A percentile compares a stretch with the other conserved stretches of the same genome.
These are phyloP conservation scores for Deinandra increscens DNA, from an alignment of 129 eudicot species.

Conservation along the genomic window DNA sequence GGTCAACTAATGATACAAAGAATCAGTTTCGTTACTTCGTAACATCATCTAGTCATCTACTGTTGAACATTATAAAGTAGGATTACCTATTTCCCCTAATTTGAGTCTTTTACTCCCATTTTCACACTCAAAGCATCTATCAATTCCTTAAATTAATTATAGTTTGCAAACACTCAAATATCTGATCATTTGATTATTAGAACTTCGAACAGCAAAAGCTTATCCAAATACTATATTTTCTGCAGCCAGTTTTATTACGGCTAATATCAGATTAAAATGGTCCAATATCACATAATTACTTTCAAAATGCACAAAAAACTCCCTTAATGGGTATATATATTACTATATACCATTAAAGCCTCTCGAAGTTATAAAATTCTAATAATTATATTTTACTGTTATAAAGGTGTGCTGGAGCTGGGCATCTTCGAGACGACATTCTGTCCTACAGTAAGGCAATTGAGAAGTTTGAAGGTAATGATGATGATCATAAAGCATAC, in stretches of 20 bases:
- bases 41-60: background rate
- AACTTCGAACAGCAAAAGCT: background rate
- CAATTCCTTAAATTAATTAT: background rate
- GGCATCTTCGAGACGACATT: constrained; percentile 84
- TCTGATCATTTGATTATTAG: background rate
- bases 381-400: constrained; percentile 3
- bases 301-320: background rate
- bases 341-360: background rate
- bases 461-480: constrained; percentile 50
- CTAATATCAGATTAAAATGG: background rate
- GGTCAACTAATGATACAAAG: background rate
- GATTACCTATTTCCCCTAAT: background rate
- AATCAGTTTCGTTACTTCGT: background rate
- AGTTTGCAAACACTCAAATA: background rate
- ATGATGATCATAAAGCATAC: constrained; percentile 77
- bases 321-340: background rate
- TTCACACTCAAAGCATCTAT: background rate
- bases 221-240: background rate
- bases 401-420: constrained; percentile 97
- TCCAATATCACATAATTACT: background rate
- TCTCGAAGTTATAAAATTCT: background rate
- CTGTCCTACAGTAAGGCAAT: constrained; percentile 60
- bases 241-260: background rate
- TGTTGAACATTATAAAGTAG: background rate
- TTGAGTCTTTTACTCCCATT: background rate